A percentile compares a stretch with the other conserved stretches of the same genome.
Evolutionary conservation across 768 basidiomycete genomes (phyloP).

Genomic region (Phaeolepiota aurea): DNA sequence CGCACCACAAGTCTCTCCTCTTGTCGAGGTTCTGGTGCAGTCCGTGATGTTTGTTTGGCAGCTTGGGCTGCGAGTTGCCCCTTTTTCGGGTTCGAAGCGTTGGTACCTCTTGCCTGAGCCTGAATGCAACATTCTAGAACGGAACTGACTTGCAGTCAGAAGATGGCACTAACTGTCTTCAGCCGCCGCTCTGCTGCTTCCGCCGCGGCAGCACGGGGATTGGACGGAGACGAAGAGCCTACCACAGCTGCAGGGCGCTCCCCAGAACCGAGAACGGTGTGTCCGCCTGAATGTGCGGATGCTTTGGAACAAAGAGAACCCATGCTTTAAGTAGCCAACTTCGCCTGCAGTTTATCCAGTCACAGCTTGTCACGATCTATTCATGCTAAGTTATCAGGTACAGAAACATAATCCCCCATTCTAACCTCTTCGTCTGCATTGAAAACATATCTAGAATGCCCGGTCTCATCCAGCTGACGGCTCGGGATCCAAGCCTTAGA

Average conservation of each 20-base stretch:
- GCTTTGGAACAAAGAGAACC: conserved; percentile 53
- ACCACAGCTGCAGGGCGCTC: conserved; percentile 20
- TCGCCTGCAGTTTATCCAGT: neutral
- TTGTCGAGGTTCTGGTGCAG: conserved; percentile 22
- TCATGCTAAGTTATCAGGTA: conserved; percentile 16
- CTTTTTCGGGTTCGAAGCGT: conserved; percentile 35
- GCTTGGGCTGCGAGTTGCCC: conserved; percentile 37
- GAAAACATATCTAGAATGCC: conserved; percentile 36
- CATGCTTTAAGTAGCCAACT: conserved; percentile 22
- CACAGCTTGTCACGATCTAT: conserved; percentile 1
- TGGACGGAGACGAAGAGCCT: conserved; percentile 16
- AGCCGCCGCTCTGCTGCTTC: conserved; percentile 55
- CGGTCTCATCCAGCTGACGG: conserved; percentile 39
- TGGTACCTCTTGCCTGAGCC: conserved; percentile 36
- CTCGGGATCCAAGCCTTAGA: conserved; percentile 48
- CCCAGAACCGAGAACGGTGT: conserved; percentile 35
- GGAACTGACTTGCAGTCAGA: conserved; percentile 3
- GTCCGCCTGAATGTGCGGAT: conserved; percentile 34
- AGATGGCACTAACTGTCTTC: conserved; percentile 37
- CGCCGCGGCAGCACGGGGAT: conserved; percentile 49
- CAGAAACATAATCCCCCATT: conserved; percentile 37
- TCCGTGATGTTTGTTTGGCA: conserved; percentile 27
- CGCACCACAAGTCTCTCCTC: conserved; percentile 35
- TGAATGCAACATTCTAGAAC: conserved; percentile 17
- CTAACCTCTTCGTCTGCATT: conserved; percentile 26